phyloP scores from a whole-genome alignment of 805 yeast genomes.

The Lipomyces sp. region DNA sequence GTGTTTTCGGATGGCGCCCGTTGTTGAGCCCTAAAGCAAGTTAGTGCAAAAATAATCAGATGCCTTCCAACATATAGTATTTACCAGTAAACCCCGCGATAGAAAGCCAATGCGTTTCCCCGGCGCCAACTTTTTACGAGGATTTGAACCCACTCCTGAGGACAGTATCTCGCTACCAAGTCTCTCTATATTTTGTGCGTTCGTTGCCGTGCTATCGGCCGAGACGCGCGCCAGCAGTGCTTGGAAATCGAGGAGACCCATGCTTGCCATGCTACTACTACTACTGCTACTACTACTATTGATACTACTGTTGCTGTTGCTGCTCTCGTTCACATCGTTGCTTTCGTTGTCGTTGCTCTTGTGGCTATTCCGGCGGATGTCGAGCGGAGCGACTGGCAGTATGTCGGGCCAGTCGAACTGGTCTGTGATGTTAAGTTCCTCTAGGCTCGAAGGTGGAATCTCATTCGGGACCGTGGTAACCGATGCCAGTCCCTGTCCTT shows the following conservation, averaged over 20 bases:
- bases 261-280: not conserved
- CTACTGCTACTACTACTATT: not conserved
- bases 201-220: not conserved
- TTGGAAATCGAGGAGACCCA: not conserved
- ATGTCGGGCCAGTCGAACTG: not conserved
- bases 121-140: not conserved
- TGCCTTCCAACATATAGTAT: not conserved
- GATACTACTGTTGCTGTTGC: too few species aligned
- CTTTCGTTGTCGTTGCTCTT: not conserved
- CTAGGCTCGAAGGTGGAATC: not conserved
- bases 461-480: not conserved
- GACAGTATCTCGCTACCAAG: not conserved
- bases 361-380: not conserved
- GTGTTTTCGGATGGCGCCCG: not conserved
- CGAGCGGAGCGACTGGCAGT: slow-evolving; percentile 1
- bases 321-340: too few species aligned
- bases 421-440: not conserved
- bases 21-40: not conserved
- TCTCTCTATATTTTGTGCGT: not conserved
- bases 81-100: not conserved
- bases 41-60: not conserved
- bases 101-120: not conserved
- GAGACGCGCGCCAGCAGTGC: not conserved
- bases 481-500: not conserved
- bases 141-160: not conserved